These are phyloP conservation scores for Tetracentron sinense DNA, from an alignment of 164 flowering plant species.

Conservation along the genomic window DNA sequence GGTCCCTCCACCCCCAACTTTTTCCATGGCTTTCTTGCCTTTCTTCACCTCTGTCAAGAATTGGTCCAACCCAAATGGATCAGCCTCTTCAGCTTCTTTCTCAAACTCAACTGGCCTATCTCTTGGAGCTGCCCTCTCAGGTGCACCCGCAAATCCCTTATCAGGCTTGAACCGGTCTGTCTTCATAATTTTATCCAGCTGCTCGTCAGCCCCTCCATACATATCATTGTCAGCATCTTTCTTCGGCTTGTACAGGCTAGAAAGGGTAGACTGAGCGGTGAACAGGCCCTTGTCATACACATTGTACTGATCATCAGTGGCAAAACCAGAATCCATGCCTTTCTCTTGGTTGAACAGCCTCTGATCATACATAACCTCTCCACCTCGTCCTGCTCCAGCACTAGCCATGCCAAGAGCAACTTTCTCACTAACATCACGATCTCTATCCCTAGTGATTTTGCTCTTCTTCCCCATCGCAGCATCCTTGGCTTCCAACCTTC, in stretches of 20 bases:
- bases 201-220: slow-evolving; percentile 94
- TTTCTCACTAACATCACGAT: slow-evolving; percentile 92
- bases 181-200: slow-evolving; percentile 78
- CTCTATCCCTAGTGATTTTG: too few relatives aligned
- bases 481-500: slow-evolving; percentile 91
- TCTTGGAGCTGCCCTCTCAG: slow-evolving; percentile 72
- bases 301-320: slow-evolving; percentile 80
- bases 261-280: slow-evolving; percentile 66
- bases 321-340: slow-evolving; percentile 96
- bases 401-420: slow-evolving; percentile 94
- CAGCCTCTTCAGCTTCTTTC: slow-evolving; percentile 74
- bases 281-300: slow-evolving; percentile 86
- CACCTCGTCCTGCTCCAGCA: slow-evolving; percentile 57
- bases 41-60: slow-evolving; percentile 86
- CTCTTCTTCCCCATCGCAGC: slow-evolving; percentile 94
- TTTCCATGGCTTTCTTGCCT: slow-evolving; percentile 82
- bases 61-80: slow-evolving; percentile 90
- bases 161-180: slow-evolving; percentile 87
- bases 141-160: slow-evolving; percentile 65
- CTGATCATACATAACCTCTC: slow-evolving; percentile 90
- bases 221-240: slow-evolving; percentile 70
- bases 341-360: slow-evolving; percentile 93
- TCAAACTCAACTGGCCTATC: slow-evolving; percentile 84
- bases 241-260: slow-evolving; percentile 77
- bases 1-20: too few relatives aligned